A percentile compares a stretch with the other conserved stretches of the same genome.
phyloP scores from a whole-genome alignment of 257 asterid genomes.

The Rehmannia glutinosa region DNA sequence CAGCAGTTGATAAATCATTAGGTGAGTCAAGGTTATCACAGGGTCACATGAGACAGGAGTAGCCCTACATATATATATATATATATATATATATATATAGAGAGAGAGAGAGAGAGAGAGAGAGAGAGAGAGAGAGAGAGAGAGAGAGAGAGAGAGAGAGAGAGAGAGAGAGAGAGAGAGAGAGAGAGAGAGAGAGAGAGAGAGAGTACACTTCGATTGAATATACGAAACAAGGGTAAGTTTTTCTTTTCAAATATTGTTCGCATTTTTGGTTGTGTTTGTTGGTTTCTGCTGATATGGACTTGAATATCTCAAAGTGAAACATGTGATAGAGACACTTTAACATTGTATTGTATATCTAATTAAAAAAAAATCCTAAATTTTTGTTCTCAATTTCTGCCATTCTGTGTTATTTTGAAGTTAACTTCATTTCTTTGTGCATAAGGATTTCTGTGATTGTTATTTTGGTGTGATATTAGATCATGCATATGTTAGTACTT shows the following conservation, averaged over 20 bases:
- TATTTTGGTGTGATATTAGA: not conserved
- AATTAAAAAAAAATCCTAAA: no score
- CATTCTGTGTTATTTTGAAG: not conserved
- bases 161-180: no score
- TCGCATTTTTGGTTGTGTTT: not conserved
- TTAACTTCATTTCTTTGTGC: not conserved
- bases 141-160: no score
- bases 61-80: no score
- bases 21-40: not conserved
- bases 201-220: not conserved
- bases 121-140: no score
- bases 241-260: no score
- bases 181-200: no score
- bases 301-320: not conserved
- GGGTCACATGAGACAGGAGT: no score
- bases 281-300: not conserved
- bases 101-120: no score
- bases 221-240: not conserved
- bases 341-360: not conserved
- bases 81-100: no score
- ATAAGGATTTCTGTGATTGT: not conserved
- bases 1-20: not conserved
- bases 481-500: not conserved
- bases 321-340: not conserved
- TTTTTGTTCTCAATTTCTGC: not conserved